Conservation (phyloP, 2,329 filamentous ascomycete genomes). For the Aureobasidium musti region DNA sequence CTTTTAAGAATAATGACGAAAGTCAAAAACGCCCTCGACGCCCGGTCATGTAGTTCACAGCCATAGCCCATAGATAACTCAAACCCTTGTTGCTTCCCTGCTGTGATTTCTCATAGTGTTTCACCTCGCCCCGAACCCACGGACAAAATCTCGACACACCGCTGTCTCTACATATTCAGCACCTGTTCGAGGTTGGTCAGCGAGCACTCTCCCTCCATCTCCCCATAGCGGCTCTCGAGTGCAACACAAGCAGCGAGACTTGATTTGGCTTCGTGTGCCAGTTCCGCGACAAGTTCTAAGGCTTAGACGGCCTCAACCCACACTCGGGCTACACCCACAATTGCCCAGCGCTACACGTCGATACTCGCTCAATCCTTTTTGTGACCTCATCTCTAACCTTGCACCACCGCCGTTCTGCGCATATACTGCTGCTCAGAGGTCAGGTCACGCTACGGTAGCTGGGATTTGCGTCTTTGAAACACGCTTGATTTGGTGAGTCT, state of each 20-base stretch:
- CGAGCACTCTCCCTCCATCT: background rate
- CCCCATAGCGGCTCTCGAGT: background rate
- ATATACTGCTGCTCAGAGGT: constrained; percentile 14
- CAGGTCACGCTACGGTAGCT: constrained; percentile 21
- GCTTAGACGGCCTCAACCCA: background rate
- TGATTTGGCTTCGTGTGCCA: constrained; percentile 16
- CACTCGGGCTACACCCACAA: background rate
- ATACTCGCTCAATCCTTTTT: constrained; percentile 5
- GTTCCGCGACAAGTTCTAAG: constrained; percentile 1
- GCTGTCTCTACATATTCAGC: constrained; percentile 8
- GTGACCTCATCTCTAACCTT: constrained; percentile 23
- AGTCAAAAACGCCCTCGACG: constrained; percentile 15
- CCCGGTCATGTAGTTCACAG: constrained; percentile 9
- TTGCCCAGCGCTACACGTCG: constrained; percentile 7
- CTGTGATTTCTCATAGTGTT: constrained; percentile 19
- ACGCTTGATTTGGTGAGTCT: constrained; percentile 22
- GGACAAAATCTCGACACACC: constrained; percentile 11
- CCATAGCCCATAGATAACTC: constrained; percentile 20
- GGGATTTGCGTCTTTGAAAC: constrained; percentile 15
- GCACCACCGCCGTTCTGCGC: background rate
- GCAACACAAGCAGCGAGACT: background rate
- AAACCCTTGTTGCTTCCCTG: constrained; percentile 6
- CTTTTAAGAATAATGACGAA: constrained; percentile 20
- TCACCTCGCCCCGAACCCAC: constrained; percentile 13
- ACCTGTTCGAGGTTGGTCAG: background rate